These are phyloP conservation scores for Trichoderma simmonsii DNA, from an alignment of 2,329 filamentous ascomycete genomes.

Conservation along the genomic window DNA sequence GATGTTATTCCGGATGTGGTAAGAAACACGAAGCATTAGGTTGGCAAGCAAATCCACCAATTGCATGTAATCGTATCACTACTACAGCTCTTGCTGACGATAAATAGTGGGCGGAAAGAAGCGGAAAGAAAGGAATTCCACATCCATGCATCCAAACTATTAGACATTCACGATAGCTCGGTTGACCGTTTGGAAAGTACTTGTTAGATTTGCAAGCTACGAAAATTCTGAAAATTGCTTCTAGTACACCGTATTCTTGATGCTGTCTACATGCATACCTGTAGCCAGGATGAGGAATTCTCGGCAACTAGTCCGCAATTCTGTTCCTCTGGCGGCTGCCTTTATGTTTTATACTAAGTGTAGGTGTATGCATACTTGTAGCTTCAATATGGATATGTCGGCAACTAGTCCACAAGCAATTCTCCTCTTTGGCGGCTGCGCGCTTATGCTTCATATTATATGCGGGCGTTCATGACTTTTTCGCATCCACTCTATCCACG, in stretches of 20 bases:
- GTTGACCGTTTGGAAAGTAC: not conserved
- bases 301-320: not conserved
- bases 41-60: not conserved
- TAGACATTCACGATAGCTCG: not conserved
- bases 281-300: not conserved
- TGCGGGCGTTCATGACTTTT: not conserved
- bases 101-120: not conserved
- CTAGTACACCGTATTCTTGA: not conserved
- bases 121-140: not conserved
- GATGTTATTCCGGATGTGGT: not conserved
- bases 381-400: not conserved
- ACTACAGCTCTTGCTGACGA: not conserved
- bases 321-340: not conserved
- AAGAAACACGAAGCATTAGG: not conserved
- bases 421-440: not conserved
- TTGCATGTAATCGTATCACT: not conserved
- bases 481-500: not conserved
- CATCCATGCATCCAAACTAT: not conserved
- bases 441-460: not conserved
- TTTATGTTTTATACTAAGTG: too few species aligned
- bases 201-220: not conserved
- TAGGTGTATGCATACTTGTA: not conserved
- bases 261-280: not conserved
- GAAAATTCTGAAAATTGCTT: not conserved
- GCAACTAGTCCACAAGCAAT: not conserved